These are phyloP conservation scores for Lecanosticta acicola DNA, from an alignment of 2,329 filamentous ascomycete species.

Conservation along the genomic window DNA sequence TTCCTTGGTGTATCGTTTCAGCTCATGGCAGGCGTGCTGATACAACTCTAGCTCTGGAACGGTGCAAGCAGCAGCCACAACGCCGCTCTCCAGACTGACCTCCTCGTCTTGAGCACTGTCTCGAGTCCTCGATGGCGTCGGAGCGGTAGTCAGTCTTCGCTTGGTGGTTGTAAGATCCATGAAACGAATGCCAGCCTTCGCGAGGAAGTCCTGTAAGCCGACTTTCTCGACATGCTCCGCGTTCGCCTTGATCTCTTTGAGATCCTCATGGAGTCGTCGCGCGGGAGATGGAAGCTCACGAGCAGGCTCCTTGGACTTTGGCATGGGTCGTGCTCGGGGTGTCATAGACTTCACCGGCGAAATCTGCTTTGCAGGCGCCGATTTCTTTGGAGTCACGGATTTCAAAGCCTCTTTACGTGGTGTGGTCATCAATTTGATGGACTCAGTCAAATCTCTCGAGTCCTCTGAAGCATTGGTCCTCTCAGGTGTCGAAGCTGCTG, in stretches of 20 bases:
- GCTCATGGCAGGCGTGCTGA: conserved; percentile 86
- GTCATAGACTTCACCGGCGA: conserved; percentile 40
- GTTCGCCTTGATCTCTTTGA: conserved; percentile 17
- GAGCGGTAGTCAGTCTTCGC: conserved; percentile 73
- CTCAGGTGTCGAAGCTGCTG: conserved; percentile 14
- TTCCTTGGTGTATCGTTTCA: conserved; percentile 95
- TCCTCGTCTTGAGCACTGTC: conserved; percentile 37
- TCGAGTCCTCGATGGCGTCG: conserved; percentile 32
- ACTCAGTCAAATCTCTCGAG: conserved; percentile 33
- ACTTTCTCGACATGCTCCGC: conserved; percentile 27
- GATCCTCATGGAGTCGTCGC: conserved; percentile 26
- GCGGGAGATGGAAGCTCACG: conserved; percentile 21
- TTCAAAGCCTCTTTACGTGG: conserved; percentile 42
- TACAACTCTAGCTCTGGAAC: conserved; percentile 91
- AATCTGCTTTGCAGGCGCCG: conserved; percentile 34
- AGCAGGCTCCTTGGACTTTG: conserved; percentile 23
- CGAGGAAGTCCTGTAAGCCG: conserved; percentile 84
- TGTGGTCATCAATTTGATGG: conserved; percentile 45
- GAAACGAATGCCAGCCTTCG: conserved; percentile 93
- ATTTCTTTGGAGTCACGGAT: conserved; percentile 38
- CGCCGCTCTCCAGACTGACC: conserved; percentile 62
- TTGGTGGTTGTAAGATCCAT: conserved; percentile 99
- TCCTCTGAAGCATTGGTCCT: conserved; percentile 17
- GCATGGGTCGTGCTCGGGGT: conserved; percentile 22
- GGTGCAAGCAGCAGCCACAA: conserved; percentile 84